These are phyloP conservation scores for Fusarium odoratissimum DNA, from an alignment of 2,329 filamentous ascomycete species.

Conservation along the genomic window DNA sequence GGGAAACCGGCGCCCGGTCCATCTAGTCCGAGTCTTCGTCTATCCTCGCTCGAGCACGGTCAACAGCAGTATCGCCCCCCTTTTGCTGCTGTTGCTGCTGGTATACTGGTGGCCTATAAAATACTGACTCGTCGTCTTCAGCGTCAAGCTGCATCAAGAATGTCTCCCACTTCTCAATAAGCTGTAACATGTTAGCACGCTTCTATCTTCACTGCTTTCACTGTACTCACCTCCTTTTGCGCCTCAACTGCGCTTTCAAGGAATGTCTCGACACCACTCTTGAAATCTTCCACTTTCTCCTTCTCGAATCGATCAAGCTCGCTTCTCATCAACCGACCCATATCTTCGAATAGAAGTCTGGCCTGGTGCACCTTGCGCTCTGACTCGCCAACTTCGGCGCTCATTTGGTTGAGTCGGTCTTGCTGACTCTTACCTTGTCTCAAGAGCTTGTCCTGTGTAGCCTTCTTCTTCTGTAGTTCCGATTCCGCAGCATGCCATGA, in stretches of 20 bases:
- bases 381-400: conserved; percentile 92
- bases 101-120: conserved; percentile 73
- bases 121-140: conserved; percentile 82
- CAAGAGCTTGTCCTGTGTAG: conserved; percentile 92
- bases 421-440: conserved; percentile 95
- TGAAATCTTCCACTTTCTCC: conserved; percentile 99
- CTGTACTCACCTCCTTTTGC: conserved; percentile 87
- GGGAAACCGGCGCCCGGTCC: neutral
- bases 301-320: conserved; percentile 95
- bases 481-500: conserved; percentile 92
- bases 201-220: neutral
- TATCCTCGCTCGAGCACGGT: conserved; percentile 68
- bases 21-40: conserved; percentile 69
- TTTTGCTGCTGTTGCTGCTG: conserved; percentile 62
- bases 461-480: conserved; percentile 89
- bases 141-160: conserved; percentile 96
- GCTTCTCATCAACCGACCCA: conserved; percentile 90
- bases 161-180: conserved; percentile 95
- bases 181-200: conserved; percentile 53
- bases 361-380: conserved; percentile 94
- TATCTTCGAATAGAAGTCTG: conserved; percentile 92
- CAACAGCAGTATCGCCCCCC: conserved; percentile 68
- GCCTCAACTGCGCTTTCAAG: conserved; percentile 96
- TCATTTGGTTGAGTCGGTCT: conserved; percentile 91
- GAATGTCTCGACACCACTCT: conserved; percentile 97